Percentiles rank a stretch among this genome's conserved stretches.
phyloP scores from a whole-genome alignment of 257 asterid genomes.

The Plantago elongata region DNA sequence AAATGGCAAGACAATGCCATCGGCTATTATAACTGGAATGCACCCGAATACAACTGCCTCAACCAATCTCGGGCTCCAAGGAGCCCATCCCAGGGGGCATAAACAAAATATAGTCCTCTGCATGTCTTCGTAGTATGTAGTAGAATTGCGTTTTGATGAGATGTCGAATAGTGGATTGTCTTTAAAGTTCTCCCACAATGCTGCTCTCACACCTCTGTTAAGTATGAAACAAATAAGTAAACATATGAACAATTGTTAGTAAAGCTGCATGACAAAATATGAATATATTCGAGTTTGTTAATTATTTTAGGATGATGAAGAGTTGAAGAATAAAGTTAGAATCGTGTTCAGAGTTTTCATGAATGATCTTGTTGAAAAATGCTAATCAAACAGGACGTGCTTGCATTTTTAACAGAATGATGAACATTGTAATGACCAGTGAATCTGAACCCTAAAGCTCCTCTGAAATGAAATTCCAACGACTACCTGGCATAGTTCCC shows the following conservation, averaged over 20 bases:
- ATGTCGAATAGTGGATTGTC: conserved; percentile 25
- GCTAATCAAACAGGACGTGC: too few species aligned
- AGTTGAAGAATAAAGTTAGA: background rate
- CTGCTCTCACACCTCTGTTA: conserved; percentile 87
- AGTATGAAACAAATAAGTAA: background rate
- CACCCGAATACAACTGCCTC: conserved; percentile 57
- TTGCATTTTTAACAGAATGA: too few species aligned
- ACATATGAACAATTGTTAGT: background rate
- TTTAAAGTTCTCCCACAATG: conserved; percentile 22
- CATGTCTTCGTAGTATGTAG: conserved; percentile 91
- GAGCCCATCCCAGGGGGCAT: conserved; percentile 98
- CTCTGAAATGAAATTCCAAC: background rate
- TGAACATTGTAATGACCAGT: too few species aligned
- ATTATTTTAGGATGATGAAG: too few species aligned
- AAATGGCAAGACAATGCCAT: conserved; percentile 80
- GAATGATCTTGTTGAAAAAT: too few species aligned
- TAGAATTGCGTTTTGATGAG: conserved; percentile 76
- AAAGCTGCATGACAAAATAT: background rate
- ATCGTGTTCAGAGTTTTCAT: too few species aligned
- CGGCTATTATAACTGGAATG: conserved; percentile 61
- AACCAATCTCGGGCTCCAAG: conserved; percentile 93
- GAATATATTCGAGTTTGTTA: background rate
- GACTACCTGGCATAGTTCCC: conserved; percentile 79
- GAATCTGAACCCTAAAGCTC: too few species aligned
- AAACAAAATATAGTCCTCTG: conserved; percentile 81